Evolutionary conservation across 164 flowering plant species (phyloP), one percentile per base, ranked within the genome.

Genomic region (Stephania japonica): DNA sequence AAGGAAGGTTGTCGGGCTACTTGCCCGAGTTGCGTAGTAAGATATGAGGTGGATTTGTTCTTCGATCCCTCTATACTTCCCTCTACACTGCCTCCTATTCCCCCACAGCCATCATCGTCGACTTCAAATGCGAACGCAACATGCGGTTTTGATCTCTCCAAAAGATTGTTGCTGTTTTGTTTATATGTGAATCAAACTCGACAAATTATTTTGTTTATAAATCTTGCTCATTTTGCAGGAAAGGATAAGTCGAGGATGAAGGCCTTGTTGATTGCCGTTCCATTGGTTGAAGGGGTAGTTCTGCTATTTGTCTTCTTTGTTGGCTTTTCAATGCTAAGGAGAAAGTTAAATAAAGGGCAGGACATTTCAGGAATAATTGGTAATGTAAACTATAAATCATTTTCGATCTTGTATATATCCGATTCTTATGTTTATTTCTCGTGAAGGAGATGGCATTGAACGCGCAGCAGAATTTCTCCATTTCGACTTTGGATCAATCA

Each of bases 391-490:
- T 47, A 47, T 3, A 47, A 47, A 47, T 47, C 4, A 47, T 32
- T 32, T 32, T 32, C 4, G 38, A 32, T 32, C 38, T 32, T 32
- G 4, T 32, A 32, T 32, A 32, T 32, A 44, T 44, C 1, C 6
- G 12, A 44, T 9, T 47, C 9, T 8, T 47, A 11, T 47, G 53
- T 47, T 47, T 7, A 12, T 1, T 47, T 47, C 16, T 47, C 0
- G 53, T 47, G 53, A 47, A 47, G 53, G 53, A 47, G 16, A 47
- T 47, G 53, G 10, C 16, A 47, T 47, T 8, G 13, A 16, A 47
- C 38, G 38, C 38, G 53, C 12, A 0, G 59, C 16, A 23, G 77
- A 81, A 25, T 79, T 78, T 3, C 61, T 81, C 70, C 78, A 77
- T 12, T 73, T 71, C 27, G 73, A 78, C 12, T 70, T 80, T 32